phyloP scores from a whole-genome alignment of 176 grass and related monocot genomes.

The Metroxylon sagu region DNA sequence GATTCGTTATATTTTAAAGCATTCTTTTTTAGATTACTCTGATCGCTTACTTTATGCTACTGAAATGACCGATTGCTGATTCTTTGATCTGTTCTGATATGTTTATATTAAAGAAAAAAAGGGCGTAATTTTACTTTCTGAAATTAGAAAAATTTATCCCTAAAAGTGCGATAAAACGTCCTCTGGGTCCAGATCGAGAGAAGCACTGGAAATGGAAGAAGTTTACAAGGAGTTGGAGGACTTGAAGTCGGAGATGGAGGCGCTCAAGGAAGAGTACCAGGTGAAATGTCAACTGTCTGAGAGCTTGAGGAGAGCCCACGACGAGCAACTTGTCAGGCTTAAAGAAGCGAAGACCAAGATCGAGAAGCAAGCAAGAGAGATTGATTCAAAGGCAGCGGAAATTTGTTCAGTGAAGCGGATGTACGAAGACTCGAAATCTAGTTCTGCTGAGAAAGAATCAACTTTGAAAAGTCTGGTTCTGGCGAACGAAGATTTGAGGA shows the following conservation, averaged over 20 bases:
- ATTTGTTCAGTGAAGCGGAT: conserved; percentile 2
- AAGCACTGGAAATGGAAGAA: conserved; percentile 40
- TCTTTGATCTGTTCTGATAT: too few species aligned
- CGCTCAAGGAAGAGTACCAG: conserved; percentile 33
- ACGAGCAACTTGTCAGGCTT: conserved; percentile 32
- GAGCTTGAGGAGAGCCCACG: conserved; percentile 27
- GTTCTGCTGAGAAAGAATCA: conserved; percentile 52
- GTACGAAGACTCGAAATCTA: conserved; percentile 17
- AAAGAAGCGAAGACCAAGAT: conserved; percentile 29
- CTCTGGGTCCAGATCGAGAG: too few species aligned
- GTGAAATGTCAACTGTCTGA: conserved; percentile 42
- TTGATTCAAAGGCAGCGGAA: conserved; percentile 31
- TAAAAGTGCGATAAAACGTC: too few species aligned
- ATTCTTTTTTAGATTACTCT: too few species aligned
- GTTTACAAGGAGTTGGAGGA: conserved; percentile 43
- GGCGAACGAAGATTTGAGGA: conserved; percentile 49
- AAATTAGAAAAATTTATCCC: too few species aligned
- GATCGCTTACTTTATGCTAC: too few species aligned
- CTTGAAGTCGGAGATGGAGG: conserved; percentile 40
- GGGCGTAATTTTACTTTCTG: too few species aligned
- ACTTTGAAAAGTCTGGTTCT: conserved; percentile 34
- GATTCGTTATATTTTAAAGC: too few species aligned
- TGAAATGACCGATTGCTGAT: too few species aligned
- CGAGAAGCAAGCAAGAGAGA: conserved; percentile 30
- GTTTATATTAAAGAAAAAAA: too few species aligned